phyloP scores from a whole-genome alignment of 2,329 filamentous ascomycete genomes.

The Niveomyces coronatus region DNA sequence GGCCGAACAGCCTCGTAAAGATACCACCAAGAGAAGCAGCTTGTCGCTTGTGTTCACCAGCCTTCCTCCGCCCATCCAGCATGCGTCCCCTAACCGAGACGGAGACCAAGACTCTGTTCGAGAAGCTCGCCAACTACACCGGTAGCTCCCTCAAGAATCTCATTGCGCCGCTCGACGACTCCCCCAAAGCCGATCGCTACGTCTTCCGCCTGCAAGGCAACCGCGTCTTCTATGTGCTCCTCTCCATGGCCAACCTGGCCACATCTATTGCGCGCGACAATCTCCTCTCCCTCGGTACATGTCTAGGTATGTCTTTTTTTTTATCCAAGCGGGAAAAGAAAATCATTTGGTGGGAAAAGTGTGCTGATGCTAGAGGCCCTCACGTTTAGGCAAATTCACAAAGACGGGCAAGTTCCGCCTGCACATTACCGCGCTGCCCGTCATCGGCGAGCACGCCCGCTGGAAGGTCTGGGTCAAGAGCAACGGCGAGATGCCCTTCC shows the following conservation, averaged over 20 bases:
- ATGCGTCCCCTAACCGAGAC: constrained; percentile 77
- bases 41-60: too few species aligned
- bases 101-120: constrained; percentile 74
- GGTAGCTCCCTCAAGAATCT: constrained; percentile 78
- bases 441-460: constrained; percentile 81
- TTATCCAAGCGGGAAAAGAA: background rate
- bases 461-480: constrained; percentile 97
- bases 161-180: constrained; percentile 61
- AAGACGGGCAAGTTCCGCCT: constrained; percentile 94
- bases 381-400: constrained; percentile 80
- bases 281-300: constrained; percentile 80
- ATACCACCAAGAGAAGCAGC: too few species aligned
- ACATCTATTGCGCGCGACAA: constrained; percentile 74
- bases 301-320: constrained; percentile 43
- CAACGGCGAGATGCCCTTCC: constrained; percentile 94
- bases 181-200: constrained; percentile 61
- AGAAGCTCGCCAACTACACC: constrained; percentile 90
- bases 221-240: constrained; percentile 84
- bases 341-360: too few species aligned
- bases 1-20: too few species aligned
- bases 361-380: too few species aligned
- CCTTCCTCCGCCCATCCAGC: constrained; percentile 18
- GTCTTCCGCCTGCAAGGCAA: constrained; percentile 77
- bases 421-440: constrained; percentile 79
- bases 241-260: constrained; percentile 83